A percentile compares a stretch with the other conserved stretches of the same genome.
Conservation (phyloP, 225 moss, liverwort and hornwort species). For the Marchantia polymorpha region DNA sequence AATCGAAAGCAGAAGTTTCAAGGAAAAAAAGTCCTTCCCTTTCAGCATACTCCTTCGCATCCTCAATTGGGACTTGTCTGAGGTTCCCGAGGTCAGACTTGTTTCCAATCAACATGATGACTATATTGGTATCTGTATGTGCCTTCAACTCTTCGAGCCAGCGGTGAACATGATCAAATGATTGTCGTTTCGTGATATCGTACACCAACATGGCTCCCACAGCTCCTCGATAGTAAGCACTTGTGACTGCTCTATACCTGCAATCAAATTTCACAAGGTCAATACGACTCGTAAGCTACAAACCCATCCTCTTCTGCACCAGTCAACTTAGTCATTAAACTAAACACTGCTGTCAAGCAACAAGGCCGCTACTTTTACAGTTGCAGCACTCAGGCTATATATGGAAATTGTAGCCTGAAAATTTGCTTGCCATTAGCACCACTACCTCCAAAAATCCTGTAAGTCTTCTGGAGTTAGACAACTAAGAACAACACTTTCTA, state of each 20-base stretch:
- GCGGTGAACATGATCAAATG: constrained; percentile 86
- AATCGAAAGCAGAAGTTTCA: constrained; percentile 89
- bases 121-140: constrained; percentile 87
- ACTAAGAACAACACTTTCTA: no score
- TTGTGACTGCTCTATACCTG: constrained; percentile 95
- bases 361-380: no score
- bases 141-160: constrained; percentile 95
- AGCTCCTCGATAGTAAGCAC: constrained; percentile 89
- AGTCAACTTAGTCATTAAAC: no score
- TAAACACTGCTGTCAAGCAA: no score
- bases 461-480: no score
- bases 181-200: constrained; percentile 87
- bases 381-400: no score
- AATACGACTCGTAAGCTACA: background rate
- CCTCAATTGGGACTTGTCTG: constrained; percentile 76
- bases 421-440: no score
- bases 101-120: constrained; percentile 88
- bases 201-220: constrained; percentile 96
- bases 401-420: no score
- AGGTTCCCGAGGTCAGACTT: constrained; percentile 77
- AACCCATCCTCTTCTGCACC: no score
- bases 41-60: constrained; percentile 76
- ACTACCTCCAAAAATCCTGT: no score
- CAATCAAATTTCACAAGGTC: constrained; percentile 17
- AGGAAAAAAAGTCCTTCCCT: constrained; percentile 82